Conservation (phyloP, 352 stramenopile species). For the Paralagenidium karlingii region DNA sequence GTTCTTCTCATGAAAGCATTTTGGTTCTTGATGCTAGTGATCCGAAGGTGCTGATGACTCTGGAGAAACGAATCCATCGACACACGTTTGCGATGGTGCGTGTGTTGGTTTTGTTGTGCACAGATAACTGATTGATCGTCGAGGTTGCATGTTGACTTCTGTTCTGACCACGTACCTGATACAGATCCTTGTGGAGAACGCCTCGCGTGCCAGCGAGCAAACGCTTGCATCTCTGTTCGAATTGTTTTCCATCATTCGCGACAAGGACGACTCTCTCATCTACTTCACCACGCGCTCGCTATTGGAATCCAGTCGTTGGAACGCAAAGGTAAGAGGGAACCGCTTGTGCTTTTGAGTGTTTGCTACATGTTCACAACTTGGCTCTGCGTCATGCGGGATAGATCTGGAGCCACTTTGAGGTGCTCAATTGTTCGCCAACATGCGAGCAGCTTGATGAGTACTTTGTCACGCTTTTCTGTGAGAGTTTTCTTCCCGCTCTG, state of each 20-base stretch:
- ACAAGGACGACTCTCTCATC: constrained; percentile 21
- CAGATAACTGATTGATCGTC: not conserved
- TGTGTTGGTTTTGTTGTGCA: not conserved
- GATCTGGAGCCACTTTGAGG: constrained; percentile 33
- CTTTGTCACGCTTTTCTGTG: constrained; percentile 20
- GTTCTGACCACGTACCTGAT: not conserved
- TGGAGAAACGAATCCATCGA: constrained; percentile 33
- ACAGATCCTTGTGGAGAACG: constrained; percentile 37
- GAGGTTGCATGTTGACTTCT: not conserved
- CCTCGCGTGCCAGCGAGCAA: constrained; percentile 23
- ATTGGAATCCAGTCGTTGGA: constrained; percentile 17
- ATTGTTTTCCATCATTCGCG: constrained; percentile 19
- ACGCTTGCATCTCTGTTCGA: constrained; percentile 20
- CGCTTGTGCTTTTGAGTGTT: not conserved
- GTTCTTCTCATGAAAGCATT: too few species aligned
- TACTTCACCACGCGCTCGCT: constrained; percentile 29
- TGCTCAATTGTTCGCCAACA: constrained; percentile 29
- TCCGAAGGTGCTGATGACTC: constrained; percentile 11
- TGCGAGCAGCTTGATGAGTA: constrained; percentile 18
- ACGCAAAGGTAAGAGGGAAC: constrained; percentile 31
- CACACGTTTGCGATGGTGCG: constrained; percentile 11
- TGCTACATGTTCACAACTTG: not conserved
- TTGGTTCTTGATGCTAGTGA: constrained; percentile 33
- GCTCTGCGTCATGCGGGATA: constrained; percentile 3
- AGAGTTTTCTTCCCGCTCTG: too few species aligned